Evolutionary conservation across 805 yeast species (phyloP).

Genomic region (Candida sphagnicola): DNA sequence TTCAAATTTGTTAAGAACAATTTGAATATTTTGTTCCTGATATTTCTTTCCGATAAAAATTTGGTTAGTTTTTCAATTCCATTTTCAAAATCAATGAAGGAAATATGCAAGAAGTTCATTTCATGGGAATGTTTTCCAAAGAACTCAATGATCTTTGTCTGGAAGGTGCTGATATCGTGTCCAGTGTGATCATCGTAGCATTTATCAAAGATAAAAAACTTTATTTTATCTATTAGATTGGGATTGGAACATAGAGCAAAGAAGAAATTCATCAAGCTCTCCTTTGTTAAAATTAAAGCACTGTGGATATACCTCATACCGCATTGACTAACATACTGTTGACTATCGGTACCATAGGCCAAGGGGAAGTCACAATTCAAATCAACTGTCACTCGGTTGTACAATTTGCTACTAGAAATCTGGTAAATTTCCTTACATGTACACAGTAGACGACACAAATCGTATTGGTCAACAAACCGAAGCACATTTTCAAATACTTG

Average conservation of each 20-base stretch:
- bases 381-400: conserved; percentile 26
- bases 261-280: conserved; percentile 16
- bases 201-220: conserved; percentile 31
- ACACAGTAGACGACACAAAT: conserved; percentile 20
- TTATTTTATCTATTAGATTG: conserved; percentile 17
- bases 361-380: conserved; percentile 25
- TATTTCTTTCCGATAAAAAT: conserved; percentile 18
- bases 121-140: conserved; percentile 21
- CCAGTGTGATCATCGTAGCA: conserved; percentile 13
- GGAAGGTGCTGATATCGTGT: conserved; percentile 13
- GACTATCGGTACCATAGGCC: conserved; percentile 12
- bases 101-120: conserved; percentile 27
- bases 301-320: conserved; percentile 29
- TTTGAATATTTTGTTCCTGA: conserved; percentile 26
- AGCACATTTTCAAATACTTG: not conserved
- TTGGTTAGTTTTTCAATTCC: conserved; percentile 22
- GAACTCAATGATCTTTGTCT: conserved; percentile 20
- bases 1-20: conserved; percentile 21
- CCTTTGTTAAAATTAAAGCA: conserved; percentile 19
- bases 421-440: conserved; percentile 19
- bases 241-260: conserved; percentile 15
- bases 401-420: conserved; percentile 21
- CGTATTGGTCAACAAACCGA: conserved; percentile 26
- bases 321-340: conserved; percentile 19
- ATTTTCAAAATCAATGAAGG: conserved; percentile 22